Evolutionary conservation across 176 grass and related monocot genomes (phyloP).

Genomic region (Carex myosuroides): DNA sequence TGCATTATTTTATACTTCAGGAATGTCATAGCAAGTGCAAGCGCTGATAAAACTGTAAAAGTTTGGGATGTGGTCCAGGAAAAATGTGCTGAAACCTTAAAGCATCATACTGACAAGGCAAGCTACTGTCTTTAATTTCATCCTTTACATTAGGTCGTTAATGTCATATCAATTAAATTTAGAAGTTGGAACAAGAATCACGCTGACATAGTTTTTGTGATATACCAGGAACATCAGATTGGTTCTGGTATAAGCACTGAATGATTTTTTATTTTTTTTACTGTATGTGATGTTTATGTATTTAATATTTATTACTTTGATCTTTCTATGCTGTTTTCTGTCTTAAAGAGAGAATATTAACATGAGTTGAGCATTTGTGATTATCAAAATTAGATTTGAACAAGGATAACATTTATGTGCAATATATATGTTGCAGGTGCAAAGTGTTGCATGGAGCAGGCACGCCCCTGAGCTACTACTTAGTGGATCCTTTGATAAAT

Average conservation of each 20-base stretch:
- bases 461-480: slow-evolving; percentile 76
- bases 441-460: slow-evolving; percentile 68
- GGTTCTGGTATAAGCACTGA: neutral
- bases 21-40: slow-evolving; percentile 96
- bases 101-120: slow-evolving; percentile 89
- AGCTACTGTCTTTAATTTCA: slow-evolving; percentile 20
- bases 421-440: slow-evolving; percentile 44
- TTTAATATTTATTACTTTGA: neutral
- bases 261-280: neutral
- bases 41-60: slow-evolving; percentile 75
- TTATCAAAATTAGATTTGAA: neutral
- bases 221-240: neutral
- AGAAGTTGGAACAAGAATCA: neutral
- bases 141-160: neutral
- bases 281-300: neutral
- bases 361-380: neutral
- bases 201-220: neutral
- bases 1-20: slow-evolving; percentile 19
- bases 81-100: slow-evolving; percentile 66
- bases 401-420: neutral
- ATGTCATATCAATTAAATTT: neutral
- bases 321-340: neutral
- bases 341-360: neutral
- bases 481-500: slow-evolving; percentile 92
- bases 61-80: slow-evolving; percentile 73